phyloP scores from a whole-genome alignment of 108 stramenopile genomes.

The Nannochloropsis oceanica region DNA sequence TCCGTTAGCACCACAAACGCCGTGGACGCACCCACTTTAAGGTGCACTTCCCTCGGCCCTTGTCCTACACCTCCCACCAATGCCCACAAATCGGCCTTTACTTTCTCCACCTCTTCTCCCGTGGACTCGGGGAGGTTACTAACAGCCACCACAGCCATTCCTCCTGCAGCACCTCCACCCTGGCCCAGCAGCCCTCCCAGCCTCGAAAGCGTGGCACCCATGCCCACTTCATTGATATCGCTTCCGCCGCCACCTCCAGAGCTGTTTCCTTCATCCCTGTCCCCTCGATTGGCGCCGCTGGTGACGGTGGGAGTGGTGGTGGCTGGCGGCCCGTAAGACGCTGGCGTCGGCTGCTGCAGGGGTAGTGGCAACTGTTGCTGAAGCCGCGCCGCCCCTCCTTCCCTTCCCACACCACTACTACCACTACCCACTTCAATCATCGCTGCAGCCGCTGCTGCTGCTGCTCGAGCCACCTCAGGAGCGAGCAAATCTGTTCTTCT shows the following conservation, averaged over 20 bases:
- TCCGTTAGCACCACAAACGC: neutral
- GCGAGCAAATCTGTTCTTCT: neutral
- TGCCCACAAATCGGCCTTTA: neutral
- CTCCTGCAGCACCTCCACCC: neutral
- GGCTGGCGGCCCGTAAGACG: neutral
- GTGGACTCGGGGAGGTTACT: neutral
- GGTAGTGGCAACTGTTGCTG: neutral
- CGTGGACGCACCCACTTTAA: neutral
- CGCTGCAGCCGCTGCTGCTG: neutral
- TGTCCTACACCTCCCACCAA: neutral
- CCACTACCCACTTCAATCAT: neutral
- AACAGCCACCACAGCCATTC: neutral
- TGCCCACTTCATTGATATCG: neutral
- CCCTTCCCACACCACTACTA: neutral
- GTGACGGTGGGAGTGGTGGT: neutral
- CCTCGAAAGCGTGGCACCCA: neutral
- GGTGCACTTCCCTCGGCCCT: neutral
- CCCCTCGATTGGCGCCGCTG: neutral
- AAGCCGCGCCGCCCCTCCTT: neutral
- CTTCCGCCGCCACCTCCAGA: neutral
- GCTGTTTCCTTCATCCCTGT: neutral
- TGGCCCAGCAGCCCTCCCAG: neutral
- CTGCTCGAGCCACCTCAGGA: neutral
- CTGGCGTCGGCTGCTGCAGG: neutral
- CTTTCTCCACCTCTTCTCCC: neutral